Evolutionary conservation across 2,329 filamentous ascomycete species (phyloP).

Genomic region (Fusarium oligoseptatum): DNA sequence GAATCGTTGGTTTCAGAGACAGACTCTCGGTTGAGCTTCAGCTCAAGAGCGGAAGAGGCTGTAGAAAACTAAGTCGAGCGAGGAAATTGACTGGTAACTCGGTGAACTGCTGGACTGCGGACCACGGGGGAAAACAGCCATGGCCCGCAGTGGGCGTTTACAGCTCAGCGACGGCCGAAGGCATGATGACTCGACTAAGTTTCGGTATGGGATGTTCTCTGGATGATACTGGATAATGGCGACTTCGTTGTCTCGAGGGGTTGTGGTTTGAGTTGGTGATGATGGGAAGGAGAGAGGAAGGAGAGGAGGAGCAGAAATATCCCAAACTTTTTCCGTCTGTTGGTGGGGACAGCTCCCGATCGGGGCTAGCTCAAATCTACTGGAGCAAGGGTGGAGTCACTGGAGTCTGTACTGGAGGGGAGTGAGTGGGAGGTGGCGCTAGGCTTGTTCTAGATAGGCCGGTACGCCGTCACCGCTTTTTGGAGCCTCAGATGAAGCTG

Average conservation of each 20-base stretch:
- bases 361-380: constrained; percentile 31
- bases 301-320: constrained; percentile 47
- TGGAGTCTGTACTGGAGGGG: constrained; percentile 26
- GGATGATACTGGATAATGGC: constrained; percentile 52
- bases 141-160: constrained; percentile 88
- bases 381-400: constrained; percentile 7
- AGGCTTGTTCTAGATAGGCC: constrained; percentile 30
- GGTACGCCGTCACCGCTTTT: constrained; percentile 46
- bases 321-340: constrained; percentile 47
- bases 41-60: constrained; percentile 65
- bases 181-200: constrained; percentile 80
- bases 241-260: constrained; percentile 75
- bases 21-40: constrained; percentile 54
- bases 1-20: constrained; percentile 53
- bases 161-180: constrained; percentile 88
- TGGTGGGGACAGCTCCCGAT: constrained; percentile 43
- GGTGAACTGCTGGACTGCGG: constrained; percentile 90
- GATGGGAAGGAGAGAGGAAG: constrained; percentile 45
- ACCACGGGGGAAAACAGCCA: constrained; percentile 63
- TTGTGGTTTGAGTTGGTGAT: constrained; percentile 50
- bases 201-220: constrained; percentile 57
- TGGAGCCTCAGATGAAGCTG: constrained; percentile 33
- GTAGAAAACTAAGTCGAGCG: constrained; percentile 76
- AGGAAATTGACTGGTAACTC: constrained; percentile 71
- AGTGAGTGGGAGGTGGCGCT: constrained; percentile 30